Evolutionary conservation across 192 early-diverging fungal species (phyloP).

Genomic region (Endogone sp.): DNA sequence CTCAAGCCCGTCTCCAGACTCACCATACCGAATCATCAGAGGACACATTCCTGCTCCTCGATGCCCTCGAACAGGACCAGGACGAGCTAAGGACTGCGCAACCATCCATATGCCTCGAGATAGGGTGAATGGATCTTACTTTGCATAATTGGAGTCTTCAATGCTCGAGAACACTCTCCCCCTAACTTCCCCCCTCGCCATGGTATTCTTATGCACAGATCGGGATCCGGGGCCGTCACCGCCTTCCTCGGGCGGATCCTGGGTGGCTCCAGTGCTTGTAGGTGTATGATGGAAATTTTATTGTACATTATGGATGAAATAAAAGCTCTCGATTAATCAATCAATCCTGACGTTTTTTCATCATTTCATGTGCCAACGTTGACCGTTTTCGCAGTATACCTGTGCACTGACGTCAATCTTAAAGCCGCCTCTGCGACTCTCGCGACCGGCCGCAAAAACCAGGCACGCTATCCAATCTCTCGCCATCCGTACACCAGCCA

Average conservation of each 20-base stretch:
- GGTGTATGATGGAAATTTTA: background rate
- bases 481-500: no score
- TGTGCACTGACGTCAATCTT: conserved; percentile 84
- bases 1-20: background rate
- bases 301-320: background rate
- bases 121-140: conserved; percentile 72
- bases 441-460: conserved; percentile 57
- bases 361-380: no score
- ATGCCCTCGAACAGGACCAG: conserved; percentile 82
- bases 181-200: background rate
- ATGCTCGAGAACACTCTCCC: background rate
- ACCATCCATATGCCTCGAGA: conserved; percentile 78
- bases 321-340: background rate
- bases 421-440: conserved; percentile 63
- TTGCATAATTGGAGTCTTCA: no score
- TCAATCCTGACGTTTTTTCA: conserved; percentile 6
- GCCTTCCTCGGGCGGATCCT: conserved; percentile 68
- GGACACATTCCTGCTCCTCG: conserved; percentile 92
- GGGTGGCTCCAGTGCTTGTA: conserved; percentile 37
- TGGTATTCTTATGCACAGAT: conserved; percentile 34
- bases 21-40: conserved; percentile 40
- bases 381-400: conserved; percentile 29
- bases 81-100: conserved; percentile 40
- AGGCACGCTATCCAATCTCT: conserved; percentile 6
- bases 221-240: conserved; percentile 81